phyloP scores from a whole-genome alignment of 768 basidiomycete genomes.

The Leccinellum luteum region DNA sequence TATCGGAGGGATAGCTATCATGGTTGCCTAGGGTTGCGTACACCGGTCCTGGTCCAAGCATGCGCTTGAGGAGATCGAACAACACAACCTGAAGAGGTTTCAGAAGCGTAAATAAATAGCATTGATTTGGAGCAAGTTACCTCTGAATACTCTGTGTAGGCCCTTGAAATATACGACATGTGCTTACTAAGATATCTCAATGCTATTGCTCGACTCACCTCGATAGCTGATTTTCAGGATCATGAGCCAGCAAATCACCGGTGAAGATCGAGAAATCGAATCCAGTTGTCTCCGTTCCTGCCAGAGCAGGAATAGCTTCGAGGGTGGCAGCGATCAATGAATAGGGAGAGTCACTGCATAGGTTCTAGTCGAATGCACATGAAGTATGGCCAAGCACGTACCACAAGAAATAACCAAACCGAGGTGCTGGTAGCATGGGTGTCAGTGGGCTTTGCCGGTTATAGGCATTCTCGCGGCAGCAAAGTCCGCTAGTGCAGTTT shows the following conservation, averaged over 20 bases:
- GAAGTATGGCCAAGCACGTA: constrained; percentile 15
- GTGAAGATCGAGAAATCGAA: constrained; percentile 70
- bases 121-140: constrained; percentile 30
- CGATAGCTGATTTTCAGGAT: constrained; percentile 60
- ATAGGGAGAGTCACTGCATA: constrained; percentile 57
- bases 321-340: constrained; percentile 59
- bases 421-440: constrained; percentile 58
- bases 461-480: constrained; percentile 57
- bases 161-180: constrained; percentile 34
- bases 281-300: constrained; percentile 56
- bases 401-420: constrained; percentile 67
- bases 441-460: constrained; percentile 50
- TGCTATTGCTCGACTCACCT: constrained; percentile 38
- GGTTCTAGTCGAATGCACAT: not conserved
- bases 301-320: constrained; percentile 63
- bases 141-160: constrained; percentile 61
- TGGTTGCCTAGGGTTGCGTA: constrained; percentile 79
- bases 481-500: constrained; percentile 64
- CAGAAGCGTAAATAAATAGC: constrained; percentile 1
- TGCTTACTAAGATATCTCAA: not conserved
- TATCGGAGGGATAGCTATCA: constrained; percentile 58
- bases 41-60: constrained; percentile 65
- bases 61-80: constrained; percentile 63
- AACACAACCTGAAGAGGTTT: constrained; percentile 47
- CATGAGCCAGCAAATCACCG: constrained; percentile 74